Conservation (phyloP, 345 rosid genomes). For the Citrus inodora region DNA sequence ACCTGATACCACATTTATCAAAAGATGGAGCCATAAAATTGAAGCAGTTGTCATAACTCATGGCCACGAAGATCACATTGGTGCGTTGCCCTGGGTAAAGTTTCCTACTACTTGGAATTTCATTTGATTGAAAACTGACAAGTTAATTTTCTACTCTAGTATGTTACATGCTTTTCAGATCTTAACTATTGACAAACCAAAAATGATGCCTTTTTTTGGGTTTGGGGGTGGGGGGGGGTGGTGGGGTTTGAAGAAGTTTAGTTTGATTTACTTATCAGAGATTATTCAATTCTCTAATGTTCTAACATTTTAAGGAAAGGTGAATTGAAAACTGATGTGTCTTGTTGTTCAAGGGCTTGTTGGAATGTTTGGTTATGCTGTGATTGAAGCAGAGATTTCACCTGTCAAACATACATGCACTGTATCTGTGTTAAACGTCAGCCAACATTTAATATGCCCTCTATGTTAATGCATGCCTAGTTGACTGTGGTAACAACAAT, state of each 20-base stretch:
- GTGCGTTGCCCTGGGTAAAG: conserved; percentile 99
- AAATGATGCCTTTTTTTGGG: not conserved
- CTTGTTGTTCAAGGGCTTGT: not conserved
- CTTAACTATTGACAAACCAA: not conserved
- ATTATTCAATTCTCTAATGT: not conserved
- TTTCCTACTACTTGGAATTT: conserved; percentile 37
- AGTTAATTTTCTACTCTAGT: not conserved
- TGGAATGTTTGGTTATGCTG: not conserved
- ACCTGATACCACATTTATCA: conserved; percentile 95
- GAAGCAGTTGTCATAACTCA: conserved; percentile 98
- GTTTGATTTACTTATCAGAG: not conserved
- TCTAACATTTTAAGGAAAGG: not conserved
- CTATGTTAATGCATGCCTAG: not conserved
- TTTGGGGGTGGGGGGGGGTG: no score
- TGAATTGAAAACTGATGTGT: not conserved
- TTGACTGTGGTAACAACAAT: not conserved
- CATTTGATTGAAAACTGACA: not conserved
- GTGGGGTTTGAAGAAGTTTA: not conserved
- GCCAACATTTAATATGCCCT: not conserved
- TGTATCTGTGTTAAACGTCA: not conserved
- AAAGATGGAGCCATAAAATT: conserved; percentile 91
- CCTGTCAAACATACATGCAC: not conserved
- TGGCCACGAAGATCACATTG: conserved; percentile 99
- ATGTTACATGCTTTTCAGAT: not conserved
- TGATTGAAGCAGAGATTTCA: not conserved